Percentiles rank a stretch among this genome's conserved stretches.
These are phyloP conservation scores for Exophiala mesophila DNA, from an alignment of 2,329 filamentous ascomycete species.

Conservation along the genomic window DNA sequence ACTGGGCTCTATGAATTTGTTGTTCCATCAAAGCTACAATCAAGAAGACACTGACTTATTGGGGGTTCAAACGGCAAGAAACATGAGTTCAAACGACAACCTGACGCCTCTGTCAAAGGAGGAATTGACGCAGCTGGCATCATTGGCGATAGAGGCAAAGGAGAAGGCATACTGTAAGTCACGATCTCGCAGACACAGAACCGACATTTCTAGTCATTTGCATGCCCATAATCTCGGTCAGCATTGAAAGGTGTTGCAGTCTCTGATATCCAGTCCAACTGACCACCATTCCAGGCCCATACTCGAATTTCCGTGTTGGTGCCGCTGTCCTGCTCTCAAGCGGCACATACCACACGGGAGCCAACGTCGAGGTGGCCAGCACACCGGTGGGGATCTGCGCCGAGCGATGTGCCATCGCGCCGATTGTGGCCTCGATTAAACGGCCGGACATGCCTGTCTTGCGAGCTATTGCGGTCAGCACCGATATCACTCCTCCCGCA, in stretches of 20 bases:
- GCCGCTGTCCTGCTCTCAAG: conserved; percentile 64
- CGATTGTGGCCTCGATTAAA: conserved; percentile 57
- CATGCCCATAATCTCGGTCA: conserved; percentile 1
- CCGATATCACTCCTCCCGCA: conserved; percentile 63
- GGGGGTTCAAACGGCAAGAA: too few relatives aligned
- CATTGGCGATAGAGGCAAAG: conserved; percentile 66
- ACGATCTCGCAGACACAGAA: too few relatives aligned
- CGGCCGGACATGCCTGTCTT: conserved; percentile 50
- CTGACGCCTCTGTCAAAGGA: conserved; percentile 14
- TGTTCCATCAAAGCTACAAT: too few relatives aligned
- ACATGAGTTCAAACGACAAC: background rate
- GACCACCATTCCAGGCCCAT: conserved; percentile 55
- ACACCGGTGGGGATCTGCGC: conserved; percentile 96
- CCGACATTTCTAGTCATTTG: conserved; percentile 1
- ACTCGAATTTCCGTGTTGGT: conserved; percentile 88
- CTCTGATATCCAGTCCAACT: too few relatives aligned
- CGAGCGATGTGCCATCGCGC: conserved; percentile 82
- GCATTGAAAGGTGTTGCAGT: conserved; percentile 2
- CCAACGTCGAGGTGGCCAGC: conserved; percentile 87
- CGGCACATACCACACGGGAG: conserved; percentile 62
- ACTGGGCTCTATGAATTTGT: too few relatives aligned
- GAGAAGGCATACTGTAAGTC: conserved; percentile 71
- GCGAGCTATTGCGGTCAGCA: conserved; percentile 78
- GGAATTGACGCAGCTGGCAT: conserved; percentile 20
- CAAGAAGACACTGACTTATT: too few relatives aligned